Percentiles rank a stretch among this genome's conserved stretches.
phyloP scores from a whole-genome alignment of 495 filamentous ascomycete genomes.

The Lasiosphaeria miniovina region DNA sequence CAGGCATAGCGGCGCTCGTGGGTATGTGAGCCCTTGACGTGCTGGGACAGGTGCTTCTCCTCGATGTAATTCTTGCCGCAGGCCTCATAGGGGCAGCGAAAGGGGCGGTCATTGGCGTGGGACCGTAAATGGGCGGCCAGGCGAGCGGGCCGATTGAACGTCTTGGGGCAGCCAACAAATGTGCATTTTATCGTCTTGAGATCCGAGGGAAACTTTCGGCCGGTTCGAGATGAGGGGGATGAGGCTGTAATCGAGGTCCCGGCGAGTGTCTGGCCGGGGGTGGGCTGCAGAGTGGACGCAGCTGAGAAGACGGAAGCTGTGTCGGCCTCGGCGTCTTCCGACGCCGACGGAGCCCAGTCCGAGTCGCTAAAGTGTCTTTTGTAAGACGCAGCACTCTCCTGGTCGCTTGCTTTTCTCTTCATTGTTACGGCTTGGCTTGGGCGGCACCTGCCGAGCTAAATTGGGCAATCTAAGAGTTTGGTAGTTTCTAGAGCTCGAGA shows the following conservation, averaged over 20 bases:
- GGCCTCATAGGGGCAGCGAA: constrained; percentile 59
- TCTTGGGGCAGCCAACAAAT: constrained; percentile 66
- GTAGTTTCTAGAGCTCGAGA: too few species aligned
- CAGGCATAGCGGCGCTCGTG: constrained; percentile 69
- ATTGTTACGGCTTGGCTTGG: constrained; percentile 13
- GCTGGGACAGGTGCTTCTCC: constrained; percentile 75
- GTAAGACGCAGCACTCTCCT: constrained; percentile 2
- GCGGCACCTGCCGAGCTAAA: too few species aligned
- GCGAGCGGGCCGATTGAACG: constrained; percentile 83
- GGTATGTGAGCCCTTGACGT: constrained; percentile 78
- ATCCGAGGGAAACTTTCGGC: constrained; percentile 62
- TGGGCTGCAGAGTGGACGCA: constrained; percentile 7
- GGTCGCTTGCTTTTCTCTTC: constrained; percentile 29
- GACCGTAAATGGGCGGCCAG: constrained; percentile 74
- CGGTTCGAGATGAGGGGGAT: constrained; percentile 53
- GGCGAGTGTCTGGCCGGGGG: constrained; percentile 18
- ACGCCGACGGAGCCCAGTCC: not conserved
- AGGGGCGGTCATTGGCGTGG: constrained; percentile 76
- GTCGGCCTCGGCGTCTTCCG: constrained; percentile 10
- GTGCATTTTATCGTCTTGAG: constrained; percentile 71
- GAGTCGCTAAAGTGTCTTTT: not conserved
- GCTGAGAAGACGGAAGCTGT: constrained; percentile 16
- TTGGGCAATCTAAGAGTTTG: too few species aligned
- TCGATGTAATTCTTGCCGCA: constrained; percentile 83
- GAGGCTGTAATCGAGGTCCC: constrained; percentile 41